Base-by-base conservation (phyloP, 352 stramenopile genomes). In the Phytopythium vexans region DNA sequence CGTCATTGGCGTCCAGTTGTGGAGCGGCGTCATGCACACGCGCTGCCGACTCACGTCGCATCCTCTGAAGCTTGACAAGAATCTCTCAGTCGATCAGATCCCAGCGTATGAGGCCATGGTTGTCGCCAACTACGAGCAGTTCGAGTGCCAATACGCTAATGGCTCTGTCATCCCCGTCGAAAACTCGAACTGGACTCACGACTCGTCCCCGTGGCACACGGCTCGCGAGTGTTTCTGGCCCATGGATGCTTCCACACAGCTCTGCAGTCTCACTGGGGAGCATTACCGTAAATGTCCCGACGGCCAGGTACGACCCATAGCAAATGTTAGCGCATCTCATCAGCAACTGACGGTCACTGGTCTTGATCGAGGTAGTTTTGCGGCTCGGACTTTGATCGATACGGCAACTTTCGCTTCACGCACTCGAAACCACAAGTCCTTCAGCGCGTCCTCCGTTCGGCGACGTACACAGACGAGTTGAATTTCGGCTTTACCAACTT, bases 151-250 rank as follows among this genome's bases (percentile, higher is more conserved):
- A 31, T 58, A 45, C 36, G 4, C 33, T 49, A 21, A 33, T 14
- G 36, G 38, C 21, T 10, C 31, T 0, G 50, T 21, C 3, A 74
- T 82, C 27, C 60, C 70, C 15, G 16, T 74, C 11, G 44, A 64
- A 12, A 52, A 62, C 11, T 40, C 58, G 9, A 49, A 49, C 1
- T 84, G 71, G 74, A 80, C 50, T 1, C 75, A 84, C 42, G 65
- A 80, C 37, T 66, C 68, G 8, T 82, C 72, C 1, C 61, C 70
- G 12, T 89, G 75, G 78, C 63, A 40, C 12, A 83, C 27, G 0
- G 66, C 82, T 15, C 78, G 80, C 40, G 41, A 82, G 41, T 97
- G 90, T 53, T 95, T 92, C 51, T 97, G 90, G 90, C 88, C 89
- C 1, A 58, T 97, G 4, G 87, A 97, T 57, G 51, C 38, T 0